These are phyloP conservation scores for Penicillium sp. DNA, from an alignment of 2,329 filamentous ascomycete genomes.

Conservation along the genomic window DNA sequence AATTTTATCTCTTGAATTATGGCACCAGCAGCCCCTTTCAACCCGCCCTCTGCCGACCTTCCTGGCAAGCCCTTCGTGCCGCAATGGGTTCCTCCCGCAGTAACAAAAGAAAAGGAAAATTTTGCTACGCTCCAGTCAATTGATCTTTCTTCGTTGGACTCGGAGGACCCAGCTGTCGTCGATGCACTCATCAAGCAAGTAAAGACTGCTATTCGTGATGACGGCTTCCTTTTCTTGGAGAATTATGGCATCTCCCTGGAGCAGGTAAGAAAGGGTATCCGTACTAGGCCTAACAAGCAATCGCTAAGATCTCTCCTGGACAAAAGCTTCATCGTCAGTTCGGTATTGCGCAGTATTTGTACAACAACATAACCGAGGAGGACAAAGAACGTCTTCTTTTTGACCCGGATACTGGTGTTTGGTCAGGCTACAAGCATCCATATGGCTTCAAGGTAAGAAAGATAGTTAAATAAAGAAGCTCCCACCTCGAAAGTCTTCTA, in stretches of 20 bases:
- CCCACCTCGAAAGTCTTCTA: neutral
- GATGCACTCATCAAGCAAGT: constrained; percentile 49
- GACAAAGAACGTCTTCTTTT: constrained; percentile 56
- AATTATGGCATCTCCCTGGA: constrained; percentile 57
- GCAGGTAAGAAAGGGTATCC: constrained; percentile 29
- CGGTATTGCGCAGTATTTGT: constrained; percentile 55
- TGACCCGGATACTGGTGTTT: constrained; percentile 53
- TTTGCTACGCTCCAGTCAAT: constrained; percentile 51
- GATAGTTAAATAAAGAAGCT: neutral
- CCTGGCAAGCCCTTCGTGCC: constrained; percentile 49
- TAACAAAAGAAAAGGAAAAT: constrained; percentile 51
- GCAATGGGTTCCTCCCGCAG: constrained; percentile 50
- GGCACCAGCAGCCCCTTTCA: constrained; percentile 43
- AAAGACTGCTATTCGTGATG: constrained; percentile 49
- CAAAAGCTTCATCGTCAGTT: constrained; percentile 55
- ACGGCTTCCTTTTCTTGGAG: constrained; percentile 54
- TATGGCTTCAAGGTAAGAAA: constrained; percentile 49
- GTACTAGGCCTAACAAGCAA: neutral
- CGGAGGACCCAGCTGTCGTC: constrained; percentile 48
- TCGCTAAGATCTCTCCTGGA: neutral
- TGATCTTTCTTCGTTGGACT: constrained; percentile 51
- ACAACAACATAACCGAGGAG: constrained; percentile 55
- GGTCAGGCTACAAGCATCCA: constrained; percentile 57
- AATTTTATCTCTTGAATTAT: constrained; percentile 13
- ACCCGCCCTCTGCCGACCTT: constrained; percentile 43